phyloP scores from a whole-genome alignment of 495 filamentous ascomycete species.

The Filosporella fistucella region DNA sequence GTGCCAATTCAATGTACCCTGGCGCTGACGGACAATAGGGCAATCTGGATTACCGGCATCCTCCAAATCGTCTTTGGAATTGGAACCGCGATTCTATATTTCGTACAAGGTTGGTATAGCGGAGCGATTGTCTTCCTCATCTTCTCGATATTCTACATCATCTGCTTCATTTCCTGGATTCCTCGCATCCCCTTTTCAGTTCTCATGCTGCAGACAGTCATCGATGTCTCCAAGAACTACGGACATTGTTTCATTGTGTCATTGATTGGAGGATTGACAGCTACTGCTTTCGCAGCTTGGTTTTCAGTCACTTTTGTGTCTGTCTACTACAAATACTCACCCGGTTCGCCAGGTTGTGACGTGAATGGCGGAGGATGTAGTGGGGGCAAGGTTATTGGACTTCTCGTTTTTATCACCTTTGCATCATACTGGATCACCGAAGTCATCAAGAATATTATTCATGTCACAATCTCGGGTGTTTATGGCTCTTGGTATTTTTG shows the following conservation, averaged over 20 bases:
- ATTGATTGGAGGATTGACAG: conserved; percentile 69
- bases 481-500: conserved; percentile 94
- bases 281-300: conserved; percentile 67
- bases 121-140: conserved; percentile 83
- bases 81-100: conserved; percentile 65
- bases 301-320: conserved; percentile 54
- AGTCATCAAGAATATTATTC: conserved; percentile 87
- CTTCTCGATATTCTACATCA: conserved; percentile 73
- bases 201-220: conserved; percentile 81
- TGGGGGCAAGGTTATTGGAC: conserved; percentile 70
- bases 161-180: conserved; percentile 81
- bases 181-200: conserved; percentile 84
- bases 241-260: conserved; percentile 87
- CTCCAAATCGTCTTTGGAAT: conserved; percentile 64
- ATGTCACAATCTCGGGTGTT: conserved; percentile 80
- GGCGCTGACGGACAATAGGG: too few relatives aligned
- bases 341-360: conserved; percentile 60
- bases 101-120: conserved; percentile 63
- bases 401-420: conserved; percentile 84
- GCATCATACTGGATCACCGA: conserved; percentile 90
- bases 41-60: conserved; percentile 82
- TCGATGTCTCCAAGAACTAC: conserved; percentile 77
- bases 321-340: conserved; percentile 78
- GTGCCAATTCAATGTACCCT: too few relatives aligned
- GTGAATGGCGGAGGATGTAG: conserved; percentile 64